Base-by-base conservation (phyloP, 805 yeast species). In the Starmerella geochares region DNA sequence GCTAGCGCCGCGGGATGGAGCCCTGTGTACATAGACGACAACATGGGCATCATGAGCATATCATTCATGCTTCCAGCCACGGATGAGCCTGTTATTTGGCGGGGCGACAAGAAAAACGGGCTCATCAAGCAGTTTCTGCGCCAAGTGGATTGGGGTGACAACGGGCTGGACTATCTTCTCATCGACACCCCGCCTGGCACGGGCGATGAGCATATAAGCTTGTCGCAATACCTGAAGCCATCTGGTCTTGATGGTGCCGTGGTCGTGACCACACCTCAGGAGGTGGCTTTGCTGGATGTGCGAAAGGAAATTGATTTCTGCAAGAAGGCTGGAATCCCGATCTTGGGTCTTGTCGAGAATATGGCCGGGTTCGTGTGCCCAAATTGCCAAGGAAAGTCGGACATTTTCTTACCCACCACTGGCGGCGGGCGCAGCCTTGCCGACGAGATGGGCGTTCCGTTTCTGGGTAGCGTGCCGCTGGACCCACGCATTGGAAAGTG, bases 341-440 rank as follows among this genome's bases (percentile, higher is more conserved):
- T 92, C 3, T 65, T 92, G 39, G 99, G 99, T 0, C 67, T 92
- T 13, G 96, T 92, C 17, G 99, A 92, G 64, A 92, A 92, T 65
- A 92, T 92, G 99, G 79, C 95, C 8, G 99, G 98, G 2, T 92
- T 92, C 68, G 97, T 92, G 14, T 92, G 99, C 65, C 98, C 98
- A 3, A 79, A 73, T 61, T 92, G 99, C 67, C 78, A 84, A 54
- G 92, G 92, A 8, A 85, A 88, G 66, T 84, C 95, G 0, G 79
- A 81, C 60, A 88, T 92, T 4, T 92, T 92, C 67, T 81, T 82
- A 54, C 86, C 98, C 14, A 92, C 98, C 1, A 92, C 98, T 0
- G 98, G 98, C 14, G 99, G 99, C 19, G 99, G 97, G 8, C 74
- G 77, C 59, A 78, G 79, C 27, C 69, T 92, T 39, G 92, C 96